Evolutionary conservation across 2,329 filamentous ascomycete species (phyloP), one percentile per base, ranked within the genome.

Genomic region (Fusarium neocosmosporiellum): DNA sequence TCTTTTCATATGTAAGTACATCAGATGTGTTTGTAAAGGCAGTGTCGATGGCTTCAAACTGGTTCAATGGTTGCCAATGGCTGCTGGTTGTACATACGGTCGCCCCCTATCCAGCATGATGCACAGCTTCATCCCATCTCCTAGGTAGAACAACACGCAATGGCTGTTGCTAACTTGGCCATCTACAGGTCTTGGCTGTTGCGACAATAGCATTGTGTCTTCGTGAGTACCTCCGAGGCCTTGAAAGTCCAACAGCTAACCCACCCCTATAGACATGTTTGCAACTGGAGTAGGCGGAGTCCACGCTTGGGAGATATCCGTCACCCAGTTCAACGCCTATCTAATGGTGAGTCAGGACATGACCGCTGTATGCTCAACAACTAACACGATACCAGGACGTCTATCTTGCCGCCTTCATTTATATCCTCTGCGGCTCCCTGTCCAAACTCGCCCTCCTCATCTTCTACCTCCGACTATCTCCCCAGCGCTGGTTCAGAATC

Each of bases 401-500:
- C 5, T 80, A 79, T 31, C 63, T 80, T 7, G 65, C 75, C 1
- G 70, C 75, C 1, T 73, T 75, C 8, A 69, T 83, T 27, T 84
- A 81, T 61, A 78, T 81, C n/a, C 65, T 81, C 18, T 80, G 80
- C 37, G 79, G 79, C 14, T 79, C 78, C 3, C 77, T 82, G 20
- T 79, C 81, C 14, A 85, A 84, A 54, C 27, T 84, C 4, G 79
- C 82, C 0, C 79, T 85, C 5, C 78, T 84, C 5, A 74, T 82
- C 7, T 82, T 85, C 48, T 84, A 84, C 59, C 74, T 80, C 14
- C 78, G 78, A 11, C 72, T 85, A 2, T 82, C 81, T 1, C 82
- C 82, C 0, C 80, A 80, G 20, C 73, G 46, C 24, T 78, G 78
- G 73, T 83, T 83, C 59, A 80, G 79, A 10, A 62, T 73, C 4